These are phyloP conservation scores for Plantago major DNA, from an alignment of 257 asterid species.

Conservation along the genomic window DNA sequence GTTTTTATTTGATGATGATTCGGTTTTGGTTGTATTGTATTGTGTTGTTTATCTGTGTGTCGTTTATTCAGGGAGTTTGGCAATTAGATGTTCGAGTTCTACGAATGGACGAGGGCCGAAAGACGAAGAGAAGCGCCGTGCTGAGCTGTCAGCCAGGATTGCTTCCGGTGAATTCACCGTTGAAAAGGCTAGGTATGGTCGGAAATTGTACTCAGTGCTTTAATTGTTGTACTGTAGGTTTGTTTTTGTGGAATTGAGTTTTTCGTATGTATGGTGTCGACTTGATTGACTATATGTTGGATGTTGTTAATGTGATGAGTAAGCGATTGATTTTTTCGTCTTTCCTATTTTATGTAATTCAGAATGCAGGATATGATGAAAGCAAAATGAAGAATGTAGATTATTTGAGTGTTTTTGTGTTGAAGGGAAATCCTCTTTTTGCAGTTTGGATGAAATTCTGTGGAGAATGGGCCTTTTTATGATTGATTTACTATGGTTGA, in stretches of 20 bases:
- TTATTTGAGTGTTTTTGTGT: not conserved
- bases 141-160: conserved; percentile 81
- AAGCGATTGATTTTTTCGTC: not conserved
- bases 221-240: conserved; percentile 7
- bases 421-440: not conserved
- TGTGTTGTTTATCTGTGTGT: conserved; percentile 6
- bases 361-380: too few relatives aligned
- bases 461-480: too few relatives aligned
- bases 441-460: not conserved
- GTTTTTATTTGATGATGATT: not conserved
- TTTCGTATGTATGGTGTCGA: not conserved
- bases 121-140: conserved; percentile 64
- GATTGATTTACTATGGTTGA: too few relatives aligned
- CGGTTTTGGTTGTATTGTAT: not conserved
- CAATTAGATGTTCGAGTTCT: conserved; percentile 51
- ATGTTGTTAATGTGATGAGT: not conserved
- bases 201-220: conserved; percentile 8
- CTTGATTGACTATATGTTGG: not conserved
- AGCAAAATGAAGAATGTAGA: not conserved
- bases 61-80: conserved; percentile 36
- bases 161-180: conserved; percentile 85
- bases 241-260: not conserved
- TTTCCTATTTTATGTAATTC: not conserved
- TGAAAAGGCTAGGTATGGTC: conserved; percentile 51
- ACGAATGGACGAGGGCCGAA: conserved; percentile 39